Evolutionary conservation across 2,329 filamentous ascomycete species (phyloP).

Genomic region (Xylaria sp.): DNA sequence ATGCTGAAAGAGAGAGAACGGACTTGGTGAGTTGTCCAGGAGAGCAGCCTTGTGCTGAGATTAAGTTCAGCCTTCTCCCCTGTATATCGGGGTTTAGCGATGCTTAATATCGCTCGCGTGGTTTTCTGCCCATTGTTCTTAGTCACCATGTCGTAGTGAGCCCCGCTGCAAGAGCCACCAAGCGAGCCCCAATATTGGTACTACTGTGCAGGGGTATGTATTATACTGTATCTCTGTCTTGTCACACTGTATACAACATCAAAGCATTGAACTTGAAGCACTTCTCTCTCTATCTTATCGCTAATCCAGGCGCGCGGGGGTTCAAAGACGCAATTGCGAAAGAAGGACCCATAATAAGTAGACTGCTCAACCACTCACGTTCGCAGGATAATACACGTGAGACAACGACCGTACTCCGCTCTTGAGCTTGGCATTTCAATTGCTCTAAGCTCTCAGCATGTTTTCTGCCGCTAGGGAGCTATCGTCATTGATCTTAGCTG

Average conservation of each 20-base stretch:
- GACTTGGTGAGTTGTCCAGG: neutral
- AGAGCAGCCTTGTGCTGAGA: conserved; percentile 32
- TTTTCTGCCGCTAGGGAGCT: conserved; percentile 20
- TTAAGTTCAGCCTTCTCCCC: conserved; percentile 34
- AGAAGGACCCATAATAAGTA: neutral
- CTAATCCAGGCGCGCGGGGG: conserved; percentile 17
- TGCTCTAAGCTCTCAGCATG: neutral
- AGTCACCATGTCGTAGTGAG: conserved; percentile 17
- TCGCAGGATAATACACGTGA: conserved; percentile 28
- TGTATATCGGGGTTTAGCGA: conserved; percentile 9
- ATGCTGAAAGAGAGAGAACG: conserved; percentile 16
- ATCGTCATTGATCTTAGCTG: conserved; percentile 25
- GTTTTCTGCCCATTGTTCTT: conserved; percentile 3
- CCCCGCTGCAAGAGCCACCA: neutral
- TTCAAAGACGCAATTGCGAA: conserved; percentile 3
- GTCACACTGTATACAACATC: neutral
- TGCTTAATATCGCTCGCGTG: conserved; percentile 2
- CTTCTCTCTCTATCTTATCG: conserved; percentile 10
- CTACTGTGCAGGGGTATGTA: neutral
- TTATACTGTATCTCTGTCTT: neutral
- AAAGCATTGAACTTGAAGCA: neutral
- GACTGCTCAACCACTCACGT: conserved; percentile 24
- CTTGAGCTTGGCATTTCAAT: neutral
- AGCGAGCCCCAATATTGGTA: neutral
- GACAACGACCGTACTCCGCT: conserved; percentile 1